These are phyloP conservation scores for Monosporascus sp. DNA, from an alignment of 2,329 filamentous ascomycete species.

Conservation along the genomic window DNA sequence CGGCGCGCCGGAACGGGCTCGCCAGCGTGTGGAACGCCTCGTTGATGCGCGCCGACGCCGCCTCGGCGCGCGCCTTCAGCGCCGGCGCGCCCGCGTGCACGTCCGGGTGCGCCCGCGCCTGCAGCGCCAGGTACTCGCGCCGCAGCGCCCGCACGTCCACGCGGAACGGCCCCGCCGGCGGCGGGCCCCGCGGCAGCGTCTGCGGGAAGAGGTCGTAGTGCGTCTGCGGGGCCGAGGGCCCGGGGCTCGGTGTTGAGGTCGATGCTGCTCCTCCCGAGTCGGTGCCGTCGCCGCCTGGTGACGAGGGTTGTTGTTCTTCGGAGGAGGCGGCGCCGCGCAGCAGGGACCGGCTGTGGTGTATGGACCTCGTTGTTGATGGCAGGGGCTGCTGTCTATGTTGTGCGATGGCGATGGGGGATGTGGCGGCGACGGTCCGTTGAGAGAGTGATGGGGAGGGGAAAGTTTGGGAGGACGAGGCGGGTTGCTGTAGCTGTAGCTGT, in stretches of 20 bases:
- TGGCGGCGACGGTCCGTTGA: neutral
- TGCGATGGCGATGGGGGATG: neutral
- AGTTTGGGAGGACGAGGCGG: neutral
- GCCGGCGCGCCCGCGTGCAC: slow-evolving; percentile 52
- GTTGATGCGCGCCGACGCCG: slow-evolving; percentile 78
- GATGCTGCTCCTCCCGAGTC: neutral
- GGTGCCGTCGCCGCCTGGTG: neutral
- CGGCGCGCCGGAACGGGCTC: slow-evolving; percentile 75
- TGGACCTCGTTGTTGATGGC: neutral
- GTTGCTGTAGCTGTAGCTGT: neutral
- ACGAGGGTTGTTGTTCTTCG: neutral
- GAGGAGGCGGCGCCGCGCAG: neutral
- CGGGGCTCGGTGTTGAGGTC: neutral
- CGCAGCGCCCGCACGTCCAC: slow-evolving; percentile 68
- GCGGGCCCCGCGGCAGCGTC: slow-evolving; percentile 72
- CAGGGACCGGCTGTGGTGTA: neutral
- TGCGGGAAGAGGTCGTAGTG: slow-evolving; percentile 87
- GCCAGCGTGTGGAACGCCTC: slow-evolving; percentile 83
- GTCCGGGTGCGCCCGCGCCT: slow-evolving; percentile 73
- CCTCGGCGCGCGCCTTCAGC: slow-evolving; percentile 62
- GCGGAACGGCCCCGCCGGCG: slow-evolving; percentile 69
- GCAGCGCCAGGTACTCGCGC: slow-evolving; percentile 80
- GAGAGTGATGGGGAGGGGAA: neutral
- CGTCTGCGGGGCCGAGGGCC: slow-evolving; percentile 36
- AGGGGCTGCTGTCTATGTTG: too few relatives aligned